Evolutionary conservation across 2,329 filamentous ascomycete species (phyloP), one percentile per base, ranked within the genome.

Genomic region (Rhynchosporium graminicola): DNA sequence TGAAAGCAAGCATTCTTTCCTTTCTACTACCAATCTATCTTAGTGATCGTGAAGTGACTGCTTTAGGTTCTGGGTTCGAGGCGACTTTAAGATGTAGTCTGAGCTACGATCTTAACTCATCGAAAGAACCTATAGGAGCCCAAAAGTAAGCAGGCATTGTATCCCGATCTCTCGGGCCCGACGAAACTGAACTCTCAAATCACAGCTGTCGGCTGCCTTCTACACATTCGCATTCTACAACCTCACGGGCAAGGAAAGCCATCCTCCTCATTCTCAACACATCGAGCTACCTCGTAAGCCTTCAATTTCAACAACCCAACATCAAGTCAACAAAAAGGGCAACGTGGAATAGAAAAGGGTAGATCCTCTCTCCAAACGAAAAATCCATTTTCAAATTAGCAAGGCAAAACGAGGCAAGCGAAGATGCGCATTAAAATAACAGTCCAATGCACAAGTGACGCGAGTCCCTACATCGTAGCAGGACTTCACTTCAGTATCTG

Each of bases 401-500:
- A 46, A 28, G 54, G 13, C 54, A 45, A 33, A 45, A 28, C 43
- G 29, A 57, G 40, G 42, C 54, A 46, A 33, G 51, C 54, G 42
- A 46, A 46, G 33, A 38, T 15, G 29, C 40, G 31, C 29, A 8
- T 15, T 28, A 57, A 43, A 57, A 57, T 40, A 43, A 57, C 10
- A 45, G 42, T 57, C 54, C 54, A 57, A 57, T 57, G 38, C 54
- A 40, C 28, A 20, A 29, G 6, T 57, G 40, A 57, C 54, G 54
- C 54, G 54, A 57, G 20, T 57, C 26, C 54, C n/a, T n/a, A 33
- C 40, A 28, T 28, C 42, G 28, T 40, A 46, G 10, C 29, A 46
- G 29, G 8, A 28, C 20, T 31, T 36, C 54, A 46, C 20, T 31
- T 36, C 54, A 46, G 40, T 13, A 36, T 45, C 13, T n/a, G 28